A percentile compares a stretch with the other conserved stretches of the same genome.
Conservation (phyloP, 1,139 yeast species). For the Yarrowia galli region DNA sequence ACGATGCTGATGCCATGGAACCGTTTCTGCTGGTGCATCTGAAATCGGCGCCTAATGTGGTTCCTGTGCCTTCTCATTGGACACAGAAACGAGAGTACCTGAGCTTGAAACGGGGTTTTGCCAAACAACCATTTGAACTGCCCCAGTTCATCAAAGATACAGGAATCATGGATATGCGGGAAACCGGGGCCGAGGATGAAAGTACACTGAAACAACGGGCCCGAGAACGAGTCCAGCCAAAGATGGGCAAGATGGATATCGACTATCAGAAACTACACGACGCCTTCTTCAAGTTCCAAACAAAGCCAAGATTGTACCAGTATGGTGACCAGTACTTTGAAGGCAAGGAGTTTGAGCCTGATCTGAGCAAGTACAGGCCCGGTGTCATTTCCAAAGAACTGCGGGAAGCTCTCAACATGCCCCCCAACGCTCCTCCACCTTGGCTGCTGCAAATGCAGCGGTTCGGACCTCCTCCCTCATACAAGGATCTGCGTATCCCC, state of each 20-base stretch:
- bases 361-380: slow-evolving; percentile 60
- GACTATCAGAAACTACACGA: slow-evolving; percentile 84
- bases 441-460: slow-evolving; percentile 79
- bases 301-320: slow-evolving; percentile 69
- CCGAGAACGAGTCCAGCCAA: slow-evolving; percentile 88
- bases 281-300: slow-evolving; percentile 84
- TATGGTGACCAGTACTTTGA: slow-evolving; percentile 85
- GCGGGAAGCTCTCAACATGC: slow-evolving; percentile 72
- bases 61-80: slow-evolving; percentile 91
- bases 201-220: slow-evolving; percentile 73
- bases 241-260: slow-evolving; percentile 83
- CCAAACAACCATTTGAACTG: slow-evolving; percentile 73
- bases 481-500: slow-evolving; percentile 68
- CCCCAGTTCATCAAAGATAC: slow-evolving; percentile 83
- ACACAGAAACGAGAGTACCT: slow-evolving; percentile 77
- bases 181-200: slow-evolving; percentile 59
- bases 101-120: slow-evolving; percentile 74
- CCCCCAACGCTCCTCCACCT: slow-evolving; percentile 72
- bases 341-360: slow-evolving; percentile 68
- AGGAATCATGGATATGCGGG: slow-evolving; percentile 89
- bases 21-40: slow-evolving; percentile 71
- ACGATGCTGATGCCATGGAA: slow-evolving; percentile 83
- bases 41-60: slow-evolving; percentile 69
- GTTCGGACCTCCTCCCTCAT: slow-evolving; percentile 86
- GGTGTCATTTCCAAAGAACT: slow-evolving; percentile 70